These are phyloP conservation scores for Pelargonium fulgidum DNA, from an alignment of 441 rosid species.

Conservation along the genomic window DNA sequence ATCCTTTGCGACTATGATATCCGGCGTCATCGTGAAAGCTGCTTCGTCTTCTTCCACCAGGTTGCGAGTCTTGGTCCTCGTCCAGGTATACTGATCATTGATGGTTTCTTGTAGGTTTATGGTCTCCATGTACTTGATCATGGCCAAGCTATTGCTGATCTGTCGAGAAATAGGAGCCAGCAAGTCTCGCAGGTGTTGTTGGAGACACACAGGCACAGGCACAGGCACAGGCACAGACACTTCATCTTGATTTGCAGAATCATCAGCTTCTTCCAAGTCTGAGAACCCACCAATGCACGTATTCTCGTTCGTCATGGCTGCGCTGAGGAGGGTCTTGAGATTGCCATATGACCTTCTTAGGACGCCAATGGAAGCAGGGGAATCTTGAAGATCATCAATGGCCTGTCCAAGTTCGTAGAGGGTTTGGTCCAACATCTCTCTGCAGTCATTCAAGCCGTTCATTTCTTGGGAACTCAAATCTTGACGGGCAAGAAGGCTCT, in stretches of 20 bases:
- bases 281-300: conserved; percentile 80
- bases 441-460: conserved; percentile 17
- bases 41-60: background rate
- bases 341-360: conserved; percentile 16
- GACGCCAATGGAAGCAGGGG: background rate
- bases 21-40: background rate
- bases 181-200: conserved; percentile 1
- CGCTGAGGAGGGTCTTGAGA: conserved; percentile 59
- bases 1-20: conserved; percentile 26
- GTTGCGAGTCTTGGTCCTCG: background rate
- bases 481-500: background rate
- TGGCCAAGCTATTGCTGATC: conserved; percentile 28
- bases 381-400: conserved; percentile 14
- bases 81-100: background rate
- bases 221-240: no score
- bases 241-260: conserved; percentile 25
- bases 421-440: conserved; percentile 20
- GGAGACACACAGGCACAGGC: background rate
- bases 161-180: conserved; percentile 8
- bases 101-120: background rate
- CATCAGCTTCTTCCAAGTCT: conserved; percentile 24
- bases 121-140: conserved; percentile 21
- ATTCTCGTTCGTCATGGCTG: conserved; percentile 79
- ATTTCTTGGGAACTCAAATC: conserved; percentile 17
- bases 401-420: conserved; percentile 20